A percentile compares a stretch with the other conserved stretches of the same genome.
Evolutionary conservation across 768 basidiomycete genomes (phyloP).

Genomic region (Psilocybe subaeruginosa): DNA sequence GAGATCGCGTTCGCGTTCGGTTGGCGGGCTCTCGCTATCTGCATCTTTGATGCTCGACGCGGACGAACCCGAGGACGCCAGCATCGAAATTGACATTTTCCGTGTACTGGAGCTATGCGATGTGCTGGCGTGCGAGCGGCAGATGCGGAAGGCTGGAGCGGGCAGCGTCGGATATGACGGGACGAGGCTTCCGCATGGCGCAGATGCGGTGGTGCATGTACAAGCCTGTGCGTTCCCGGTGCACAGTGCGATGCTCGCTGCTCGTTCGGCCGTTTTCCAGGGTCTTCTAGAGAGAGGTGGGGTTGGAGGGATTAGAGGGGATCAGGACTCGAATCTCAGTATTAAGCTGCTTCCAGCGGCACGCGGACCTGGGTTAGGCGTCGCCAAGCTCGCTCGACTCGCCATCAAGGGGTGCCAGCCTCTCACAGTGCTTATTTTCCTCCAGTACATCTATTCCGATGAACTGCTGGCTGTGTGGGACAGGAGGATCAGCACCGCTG

Average conservation of each 20-base stretch:
- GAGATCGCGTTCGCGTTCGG: no score
- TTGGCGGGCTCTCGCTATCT: no score
- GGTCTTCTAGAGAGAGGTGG: slow-evolving; percentile 40
- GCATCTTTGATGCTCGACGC: slow-evolving; percentile 17
- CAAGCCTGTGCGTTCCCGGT: slow-evolving; percentile 51
- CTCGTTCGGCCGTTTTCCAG: slow-evolving; percentile 54
- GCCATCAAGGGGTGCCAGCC: slow-evolving; percentile 60
- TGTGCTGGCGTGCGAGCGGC: slow-evolving; percentile 31
- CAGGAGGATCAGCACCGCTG: slow-evolving; percentile 64
- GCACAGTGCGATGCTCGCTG: slow-evolving; percentile 68
- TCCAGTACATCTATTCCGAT: slow-evolving; percentile 91
- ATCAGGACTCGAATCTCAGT: slow-evolving; percentile 20
- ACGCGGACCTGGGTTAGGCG: slow-evolving; percentile 25
- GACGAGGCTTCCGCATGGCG: slow-evolving; percentile 46
- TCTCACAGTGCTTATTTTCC: slow-evolving; percentile 70
- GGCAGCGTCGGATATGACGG: slow-evolving; percentile 19
- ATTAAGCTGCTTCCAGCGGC: slow-evolving; percentile 31
- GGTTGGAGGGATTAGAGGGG: slow-evolving; percentile 23
- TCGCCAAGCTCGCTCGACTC: slow-evolving; percentile 33
- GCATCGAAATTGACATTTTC: slow-evolving; percentile 39
- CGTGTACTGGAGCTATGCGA: slow-evolving; percentile 35
- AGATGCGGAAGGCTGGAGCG: slow-evolving; percentile 22
- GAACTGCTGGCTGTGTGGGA: slow-evolving; percentile 86
- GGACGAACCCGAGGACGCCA: slow-evolving; percentile 39
- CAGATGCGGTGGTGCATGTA: slow-evolving; percentile 62